A percentile compares a stretch with the other conserved stretches of the same genome.
phyloP scores from a whole-genome alignment of 176 grass and related monocot genomes.

The Microstegium vimineum region DNA sequence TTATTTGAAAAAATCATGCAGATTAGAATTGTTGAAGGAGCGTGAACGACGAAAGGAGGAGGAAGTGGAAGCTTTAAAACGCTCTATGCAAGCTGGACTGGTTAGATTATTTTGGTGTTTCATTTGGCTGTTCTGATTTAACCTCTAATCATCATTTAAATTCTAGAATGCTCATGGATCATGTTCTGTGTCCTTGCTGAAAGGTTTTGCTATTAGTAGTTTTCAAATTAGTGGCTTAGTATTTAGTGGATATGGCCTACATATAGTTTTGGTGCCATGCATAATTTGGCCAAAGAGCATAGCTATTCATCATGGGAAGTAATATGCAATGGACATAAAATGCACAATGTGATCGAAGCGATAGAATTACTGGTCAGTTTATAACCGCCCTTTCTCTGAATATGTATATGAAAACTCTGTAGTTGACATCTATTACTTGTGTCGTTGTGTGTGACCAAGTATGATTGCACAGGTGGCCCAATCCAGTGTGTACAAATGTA shows the following conservation, averaged over 20 bases:
- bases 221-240: neutral
- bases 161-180: neutral
- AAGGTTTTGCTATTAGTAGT: neutral
- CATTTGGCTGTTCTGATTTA: neutral
- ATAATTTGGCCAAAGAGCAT: neutral
- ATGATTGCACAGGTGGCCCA: neutral
- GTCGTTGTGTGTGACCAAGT: neutral
- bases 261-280: neutral
- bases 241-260: neutral
- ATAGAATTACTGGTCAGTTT: neutral
- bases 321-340: neutral
- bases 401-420: neutral
- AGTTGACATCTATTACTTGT: neutral
- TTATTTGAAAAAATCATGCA: constrained; percentile 24
- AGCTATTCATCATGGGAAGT: neutral
- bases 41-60: constrained; percentile 88
- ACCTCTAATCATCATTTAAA: neutral
- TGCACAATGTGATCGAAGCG: neutral
- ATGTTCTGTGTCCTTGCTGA: neutral
- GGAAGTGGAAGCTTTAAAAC: constrained; percentile 80
- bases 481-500: neutral
- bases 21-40: constrained; percentile 76
- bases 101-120: constrained; percentile 41
- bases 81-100: constrained; percentile 96
- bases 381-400: neutral